phyloP scores from a whole-genome alignment of 768 basidiomycete species.

The Termitomyces sp. region DNA sequence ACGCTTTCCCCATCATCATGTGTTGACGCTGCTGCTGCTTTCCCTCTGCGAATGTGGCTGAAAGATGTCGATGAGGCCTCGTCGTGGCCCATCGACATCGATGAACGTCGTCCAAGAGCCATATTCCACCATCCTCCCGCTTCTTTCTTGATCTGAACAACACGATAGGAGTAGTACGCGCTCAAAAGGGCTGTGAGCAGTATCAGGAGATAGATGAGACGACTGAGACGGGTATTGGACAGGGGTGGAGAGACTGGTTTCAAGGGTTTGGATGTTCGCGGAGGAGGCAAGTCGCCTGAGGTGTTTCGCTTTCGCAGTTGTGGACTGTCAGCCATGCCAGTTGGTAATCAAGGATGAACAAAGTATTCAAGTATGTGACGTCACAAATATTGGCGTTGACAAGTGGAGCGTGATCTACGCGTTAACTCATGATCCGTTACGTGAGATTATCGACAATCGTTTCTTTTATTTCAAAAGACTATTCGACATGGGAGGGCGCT shows the following conservation, averaged over 20 bases:
- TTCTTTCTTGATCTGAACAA: slow-evolving; percentile 35
- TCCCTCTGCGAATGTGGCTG: slow-evolving; percentile 7
- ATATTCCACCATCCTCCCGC: slow-evolving; percentile 63
- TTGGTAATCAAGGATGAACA: neutral
- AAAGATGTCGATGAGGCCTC: neutral
- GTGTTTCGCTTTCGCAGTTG: slow-evolving; percentile 12
- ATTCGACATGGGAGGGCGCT: too few relatives aligned
- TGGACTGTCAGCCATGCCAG: neutral
- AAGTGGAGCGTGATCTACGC: too few relatives aligned
- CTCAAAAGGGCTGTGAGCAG: slow-evolving; percentile 35
- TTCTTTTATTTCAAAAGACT: too few relatives aligned
- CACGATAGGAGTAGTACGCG: slow-evolving; percentile 48
- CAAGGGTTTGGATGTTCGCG: slow-evolving; percentile 18
- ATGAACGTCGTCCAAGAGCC: slow-evolving; percentile 33
- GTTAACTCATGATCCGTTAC: neutral
- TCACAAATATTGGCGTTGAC: neutral
- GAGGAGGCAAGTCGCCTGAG: slow-evolving; percentile 23
- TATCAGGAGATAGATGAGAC: slow-evolving; percentile 46
- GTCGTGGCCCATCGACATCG: slow-evolving; percentile 2
- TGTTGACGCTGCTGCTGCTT: neutral
- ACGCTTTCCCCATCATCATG: slow-evolving; percentile 25
- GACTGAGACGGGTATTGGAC: slow-evolving; percentile 34
- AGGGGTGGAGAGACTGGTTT: slow-evolving; percentile 40
- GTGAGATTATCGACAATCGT: too few relatives aligned
- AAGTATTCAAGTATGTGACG: neutral